Evolutionary conservation across 2,329 filamentous ascomycete species (phyloP), one percentile per base, ranked within the genome.

Genomic region (Aspergillus sp.): DNA sequence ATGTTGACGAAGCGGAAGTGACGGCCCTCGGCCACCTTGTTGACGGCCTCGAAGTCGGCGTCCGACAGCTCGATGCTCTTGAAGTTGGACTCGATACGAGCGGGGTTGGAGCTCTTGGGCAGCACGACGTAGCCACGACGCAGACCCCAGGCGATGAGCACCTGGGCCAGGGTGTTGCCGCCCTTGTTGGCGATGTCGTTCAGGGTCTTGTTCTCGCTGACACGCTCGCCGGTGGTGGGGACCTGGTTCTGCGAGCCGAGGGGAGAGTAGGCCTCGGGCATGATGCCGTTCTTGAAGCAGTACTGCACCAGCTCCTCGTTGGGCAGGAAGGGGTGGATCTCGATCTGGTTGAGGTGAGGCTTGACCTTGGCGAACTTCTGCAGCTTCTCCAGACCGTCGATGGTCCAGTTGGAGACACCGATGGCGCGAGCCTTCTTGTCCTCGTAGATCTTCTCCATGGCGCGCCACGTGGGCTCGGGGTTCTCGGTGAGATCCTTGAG

Each of bases 1-100:
- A 91, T 91, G 78, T 92, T 91, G 60, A 92, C 89, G 69, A 92
- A 91, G 42, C 89, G 85, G 26, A 83, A 85, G 74, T 90, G 86
- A 54, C 88, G 82, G 39, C 86, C 85, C 71, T 85, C 81, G 1
- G 88, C 87, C 7, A 91, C 87, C 62, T 80, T 70, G 75, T 89
- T 83, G 56, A 90, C 81, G 14, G 82, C 85, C 62, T 81, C 78
- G 67, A 87, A 83, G 65, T 88, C 84, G 56, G 82, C 80, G 45
- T 83, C 79, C 49, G 78, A 76, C 59, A 91, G 78, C 69, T 84
- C 76, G 31, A 87, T 86, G 62, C 84, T 82, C 70, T 86, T 79
- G 69, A 87, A 84, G 77, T 92, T 91, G 78, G 85, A 88, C 72
- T 85, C 82, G 67, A 90, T 90, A 49, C 87, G 82, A 54, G 79